phyloP scores from a whole-genome alignment of 306 rosid species.

The Rubus idaeus region DNA sequence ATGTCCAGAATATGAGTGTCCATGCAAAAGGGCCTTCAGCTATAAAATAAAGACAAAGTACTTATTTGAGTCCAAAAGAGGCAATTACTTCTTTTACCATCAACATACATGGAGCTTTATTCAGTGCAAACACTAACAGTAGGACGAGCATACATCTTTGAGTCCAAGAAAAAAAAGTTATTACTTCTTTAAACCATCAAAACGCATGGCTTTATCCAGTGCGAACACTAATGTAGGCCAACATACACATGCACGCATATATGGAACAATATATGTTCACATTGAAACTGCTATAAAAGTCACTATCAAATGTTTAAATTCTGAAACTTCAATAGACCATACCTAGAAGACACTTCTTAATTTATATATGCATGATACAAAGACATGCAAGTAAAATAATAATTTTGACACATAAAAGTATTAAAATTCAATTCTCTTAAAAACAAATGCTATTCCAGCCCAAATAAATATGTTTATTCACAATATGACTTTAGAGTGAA shows the following conservation, averaged over 20 bases:
- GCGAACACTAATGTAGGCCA: background rate
- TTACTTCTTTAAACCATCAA: background rate
- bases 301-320: background rate
- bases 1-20: slow-evolving; percentile 93
- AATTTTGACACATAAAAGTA: background rate
- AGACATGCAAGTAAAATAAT: background rate
- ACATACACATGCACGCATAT: background rate
- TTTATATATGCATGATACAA: slow-evolving; percentile 12
- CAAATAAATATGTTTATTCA: slow-evolving; percentile 1
- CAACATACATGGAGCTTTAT: background rate
- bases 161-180: background rate
- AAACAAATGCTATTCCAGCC: slow-evolving; percentile 3
- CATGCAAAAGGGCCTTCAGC: slow-evolving; percentile 93
- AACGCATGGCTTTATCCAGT: background rate
- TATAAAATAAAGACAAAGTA: slow-evolving; percentile 39
- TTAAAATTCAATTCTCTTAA: background rate
- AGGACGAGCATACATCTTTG: background rate
- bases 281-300: background rate
- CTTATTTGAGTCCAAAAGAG: background rate
- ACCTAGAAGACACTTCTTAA: background rate
- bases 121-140: background rate
- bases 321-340: background rate
- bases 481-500: background rate
- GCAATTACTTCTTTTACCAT: background rate
- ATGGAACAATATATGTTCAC: too few relatives aligned